Conservation (phyloP, 306 rosid species). For the Heteromeles arbutifolia region DNA sequence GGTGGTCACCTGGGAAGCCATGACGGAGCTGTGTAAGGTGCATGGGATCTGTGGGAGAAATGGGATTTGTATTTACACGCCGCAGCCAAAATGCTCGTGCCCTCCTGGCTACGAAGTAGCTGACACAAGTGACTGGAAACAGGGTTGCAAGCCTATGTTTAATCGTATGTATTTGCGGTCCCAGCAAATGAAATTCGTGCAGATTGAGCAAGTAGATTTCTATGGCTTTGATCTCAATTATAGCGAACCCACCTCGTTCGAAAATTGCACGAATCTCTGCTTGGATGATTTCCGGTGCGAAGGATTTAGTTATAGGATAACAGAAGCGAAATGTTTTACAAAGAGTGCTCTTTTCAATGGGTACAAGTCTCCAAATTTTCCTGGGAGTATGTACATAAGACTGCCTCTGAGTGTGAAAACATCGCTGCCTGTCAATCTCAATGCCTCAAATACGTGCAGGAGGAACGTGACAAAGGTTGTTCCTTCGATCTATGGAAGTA, state of each 20-base stretch:
- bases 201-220: constrained; percentile 29
- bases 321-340: constrained; percentile 18
- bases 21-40: constrained; percentile 28
- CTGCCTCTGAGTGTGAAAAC: constrained; percentile 18
- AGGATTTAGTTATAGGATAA: constrained; percentile 36
- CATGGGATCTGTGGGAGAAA: constrained; percentile 36
- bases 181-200: constrained; percentile 16
- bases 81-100: constrained; percentile 18
- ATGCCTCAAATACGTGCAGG: not conserved
- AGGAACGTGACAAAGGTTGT: not conserved
- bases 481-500: not conserved
- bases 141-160: constrained; percentile 38
- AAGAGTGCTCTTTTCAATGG: constrained; percentile 39
- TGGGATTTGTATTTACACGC: constrained; percentile 5
- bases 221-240: constrained; percentile 35
- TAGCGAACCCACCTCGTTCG: constrained; percentile 2
- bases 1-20: constrained; percentile 46
- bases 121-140: constrained; percentile 1
- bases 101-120: constrained; percentile 14
- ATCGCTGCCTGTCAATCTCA: not conserved
- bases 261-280: constrained; percentile 34
- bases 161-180: not conserved
- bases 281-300: constrained; percentile 28
- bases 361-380: constrained; percentile 22
- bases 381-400: constrained; percentile 26